Base-by-base conservation (phyloP, 495 filamentous ascomycete genomes). In the Arthonia radiata region DNA sequence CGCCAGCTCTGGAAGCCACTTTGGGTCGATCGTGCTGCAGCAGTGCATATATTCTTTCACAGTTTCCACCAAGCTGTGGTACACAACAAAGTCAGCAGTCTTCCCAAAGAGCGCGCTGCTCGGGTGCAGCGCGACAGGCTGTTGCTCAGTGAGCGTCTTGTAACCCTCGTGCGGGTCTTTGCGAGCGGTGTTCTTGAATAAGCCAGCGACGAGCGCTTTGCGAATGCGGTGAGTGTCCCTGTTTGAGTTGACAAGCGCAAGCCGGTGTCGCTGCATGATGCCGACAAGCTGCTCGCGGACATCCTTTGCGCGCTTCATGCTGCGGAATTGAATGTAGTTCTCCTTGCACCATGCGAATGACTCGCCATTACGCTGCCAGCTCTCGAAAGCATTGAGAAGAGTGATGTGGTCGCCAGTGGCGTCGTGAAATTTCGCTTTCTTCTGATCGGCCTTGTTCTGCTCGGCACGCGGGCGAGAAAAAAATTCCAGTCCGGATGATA, bases 401-500 rank as follows among this genome's bases (percentile, higher is more conserved):
- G 86, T 99, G 3, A 94, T 52, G 41, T 99, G 86, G 35, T 99
- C 86, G 18, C 89, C 83, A 28, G 77, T 67, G 0, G 82, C 78
- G 41, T 94, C 89, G 46, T 93, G 79, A 51, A 94, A 94, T 43
- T 90, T 91, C 21, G 80, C 60, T 46, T 93, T 94, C 57, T 93
- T 94, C 47, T 92, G 78, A 39, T 94, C 86, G 8, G 86, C 86
- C 42, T 91, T 79, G 27, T 70, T 64, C 40, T 94, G 86, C 44
- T 94, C 94, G 37, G 94, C 86, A 36, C 92, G 91, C 0, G 89
- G 86, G 0, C 86, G 68, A 43, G 92, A 89, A 49, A 94, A 99
- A 24, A 91, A 62, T 4, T 66, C 75, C 18, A 68, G 67, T 12
- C 80, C 64, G 3, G 39, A 41, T 1, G 68, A 77, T 25, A 94